Conservation (phyloP, 2,329 filamentous ascomycete species). For the Stachybotrys chlorohalonatus region DNA sequence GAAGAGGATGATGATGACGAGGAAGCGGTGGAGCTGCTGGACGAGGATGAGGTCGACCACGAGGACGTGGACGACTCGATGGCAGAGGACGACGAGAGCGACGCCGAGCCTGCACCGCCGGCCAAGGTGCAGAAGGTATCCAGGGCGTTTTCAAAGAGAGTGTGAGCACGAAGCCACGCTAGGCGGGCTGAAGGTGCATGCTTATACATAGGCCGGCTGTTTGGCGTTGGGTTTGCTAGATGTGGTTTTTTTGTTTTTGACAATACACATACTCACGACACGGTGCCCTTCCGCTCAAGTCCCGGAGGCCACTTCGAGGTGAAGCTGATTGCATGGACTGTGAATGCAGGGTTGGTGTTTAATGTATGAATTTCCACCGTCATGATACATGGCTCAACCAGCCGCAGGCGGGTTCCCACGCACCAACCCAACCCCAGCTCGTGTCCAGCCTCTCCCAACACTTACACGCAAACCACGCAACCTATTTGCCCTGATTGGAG, state of each 20-base stretch:
- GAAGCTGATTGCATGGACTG: too few species aligned
- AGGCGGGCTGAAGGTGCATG: too few species aligned
- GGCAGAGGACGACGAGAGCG: slow-evolving; percentile 47
- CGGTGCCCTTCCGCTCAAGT: neutral
- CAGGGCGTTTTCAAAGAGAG: slow-evolving; percentile 10
- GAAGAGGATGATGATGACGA: slow-evolving; percentile 34
- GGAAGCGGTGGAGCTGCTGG: slow-evolving; percentile 39
- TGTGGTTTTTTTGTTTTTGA: neutral
- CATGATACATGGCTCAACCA: too few species aligned
- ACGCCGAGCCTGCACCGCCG: slow-evolving; percentile 38
- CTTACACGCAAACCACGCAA: too few species aligned
- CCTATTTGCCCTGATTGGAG: too few species aligned
- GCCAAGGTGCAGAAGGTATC: slow-evolving; percentile 27
- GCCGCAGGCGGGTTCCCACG: too few species aligned
- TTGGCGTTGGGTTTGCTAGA: slow-evolving; percentile 1
- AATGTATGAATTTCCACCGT: too few species aligned
- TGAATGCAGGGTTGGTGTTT: too few species aligned
- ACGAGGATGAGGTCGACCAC: slow-evolving; percentile 51
- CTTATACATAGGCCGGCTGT: neutral
- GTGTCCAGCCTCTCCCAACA: too few species aligned
- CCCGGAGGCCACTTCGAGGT: too few species aligned
- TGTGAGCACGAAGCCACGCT: slow-evolving; percentile 4
- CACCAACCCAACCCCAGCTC: too few species aligned
- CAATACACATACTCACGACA: neutral
- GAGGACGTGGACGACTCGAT: slow-evolving; percentile 46